Evolutionary conservation across 2,329 filamentous ascomycete genomes (phyloP).

Genomic region (Pseudogymnoascus sp.): DNA sequence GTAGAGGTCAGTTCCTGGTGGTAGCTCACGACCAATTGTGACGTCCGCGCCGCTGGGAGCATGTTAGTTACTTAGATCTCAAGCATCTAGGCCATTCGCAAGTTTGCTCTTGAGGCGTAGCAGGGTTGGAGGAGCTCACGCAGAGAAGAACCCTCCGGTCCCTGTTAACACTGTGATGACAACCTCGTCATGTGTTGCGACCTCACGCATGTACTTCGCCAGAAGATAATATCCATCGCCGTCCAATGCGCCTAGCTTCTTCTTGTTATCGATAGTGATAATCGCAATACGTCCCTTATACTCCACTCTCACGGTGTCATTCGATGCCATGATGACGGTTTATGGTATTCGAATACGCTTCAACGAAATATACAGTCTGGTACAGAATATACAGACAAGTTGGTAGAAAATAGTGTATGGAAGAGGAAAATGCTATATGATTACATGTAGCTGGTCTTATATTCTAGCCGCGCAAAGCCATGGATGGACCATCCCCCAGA

Average conservation of each 20-base stretch:
- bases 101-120: background rate
- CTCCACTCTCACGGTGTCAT: constrained; percentile 36
- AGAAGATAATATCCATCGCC: constrained; percentile 71
- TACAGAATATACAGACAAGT: background rate
- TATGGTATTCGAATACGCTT: background rate
- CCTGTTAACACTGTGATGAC: constrained; percentile 78
- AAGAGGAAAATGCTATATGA: background rate
- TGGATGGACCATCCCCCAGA: background rate
- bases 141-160: constrained; percentile 69
- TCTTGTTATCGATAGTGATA: constrained; percentile 76
- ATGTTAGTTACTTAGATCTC: constrained; percentile 13
- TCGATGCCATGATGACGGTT: background rate
- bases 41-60: constrained; percentile 69
- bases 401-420: background rate
- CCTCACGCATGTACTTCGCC: constrained; percentile 63
- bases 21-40: constrained; percentile 41
- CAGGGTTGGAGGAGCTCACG: constrained; percentile 47
- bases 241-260: constrained; percentile 80
- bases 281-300: constrained; percentile 67
- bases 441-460: background rate
- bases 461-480: background rate
- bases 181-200: constrained; percentile 72
- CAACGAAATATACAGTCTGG: background rate
- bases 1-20: constrained; percentile 35
- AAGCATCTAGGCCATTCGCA: background rate